Evolutionary conservation across 768 basidiomycete species (phyloP).

Genomic region (Leccinellum luteum): DNA sequence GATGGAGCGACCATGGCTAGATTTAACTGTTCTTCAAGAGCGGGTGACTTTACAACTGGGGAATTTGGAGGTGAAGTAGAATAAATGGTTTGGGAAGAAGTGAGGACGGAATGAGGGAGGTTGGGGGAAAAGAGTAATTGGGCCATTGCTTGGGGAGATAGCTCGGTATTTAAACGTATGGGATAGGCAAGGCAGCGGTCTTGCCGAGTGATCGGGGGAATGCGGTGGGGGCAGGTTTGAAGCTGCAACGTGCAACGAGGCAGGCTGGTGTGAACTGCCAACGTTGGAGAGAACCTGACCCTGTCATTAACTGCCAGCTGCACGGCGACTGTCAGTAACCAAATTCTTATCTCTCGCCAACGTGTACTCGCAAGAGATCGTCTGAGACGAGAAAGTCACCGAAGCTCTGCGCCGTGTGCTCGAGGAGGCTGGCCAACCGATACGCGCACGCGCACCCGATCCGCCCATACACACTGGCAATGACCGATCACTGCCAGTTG

Average conservation of each 20-base stretch:
- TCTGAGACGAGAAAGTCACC: neutral
- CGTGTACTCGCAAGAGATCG: neutral
- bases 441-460: neutral
- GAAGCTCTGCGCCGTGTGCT: neutral
- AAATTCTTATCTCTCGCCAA: neutral
- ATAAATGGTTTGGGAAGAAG: neutral
- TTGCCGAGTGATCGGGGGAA: constrained; percentile 11
- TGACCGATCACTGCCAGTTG: neutral
- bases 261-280: neutral
- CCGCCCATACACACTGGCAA: neutral
- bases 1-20: constrained; percentile 31
- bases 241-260: constrained; percentile 28
- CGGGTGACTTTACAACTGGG: neutral
- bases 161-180: constrained; percentile 28
- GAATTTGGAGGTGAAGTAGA: neutral
- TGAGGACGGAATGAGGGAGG: neutral
- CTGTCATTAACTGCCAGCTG: neutral
- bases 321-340: neutral
- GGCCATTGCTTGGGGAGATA: constrained; percentile 1
- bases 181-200: constrained; percentile 5
- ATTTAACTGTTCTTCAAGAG: constrained; percentile 11
- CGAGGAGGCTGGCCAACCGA: neutral
- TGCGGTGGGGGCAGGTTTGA: constrained; percentile 3
- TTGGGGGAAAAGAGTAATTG: constrained; percentile 10
- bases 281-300: neutral